Evolutionary conservation across 176 grass and related monocot genomes (phyloP).

Genomic region (Coix lacrymajobi): DNA sequence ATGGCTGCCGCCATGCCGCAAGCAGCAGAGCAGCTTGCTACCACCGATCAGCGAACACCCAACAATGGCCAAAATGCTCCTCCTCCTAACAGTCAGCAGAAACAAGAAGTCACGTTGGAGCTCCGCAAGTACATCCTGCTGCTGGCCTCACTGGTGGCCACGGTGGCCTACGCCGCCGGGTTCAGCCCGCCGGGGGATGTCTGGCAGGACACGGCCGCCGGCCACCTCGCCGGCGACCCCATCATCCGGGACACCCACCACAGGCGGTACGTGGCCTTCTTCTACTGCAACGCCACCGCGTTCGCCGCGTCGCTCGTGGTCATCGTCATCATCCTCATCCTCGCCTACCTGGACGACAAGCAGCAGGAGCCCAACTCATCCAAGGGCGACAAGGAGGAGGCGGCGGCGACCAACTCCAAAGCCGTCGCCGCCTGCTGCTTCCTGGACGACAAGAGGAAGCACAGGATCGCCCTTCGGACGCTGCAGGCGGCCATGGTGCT

Average conservation of each 20-base stretch:
- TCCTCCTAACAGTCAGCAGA: neutral
- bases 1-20: too few relatives aligned
- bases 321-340: neutral
- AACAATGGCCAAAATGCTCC: neutral
- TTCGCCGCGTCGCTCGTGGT: neutral
- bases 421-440: too few relatives aligned
- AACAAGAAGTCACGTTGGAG: neutral
- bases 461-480: neutral
- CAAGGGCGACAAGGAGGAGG: too few relatives aligned
- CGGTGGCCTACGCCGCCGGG: neutral
- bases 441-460: too few relatives aligned
- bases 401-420: too few relatives aligned
- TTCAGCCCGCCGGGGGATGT: neutral
- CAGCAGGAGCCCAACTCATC: too few relatives aligned
- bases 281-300: constrained; percentile 26
- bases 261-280: constrained; percentile 11
- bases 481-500: neutral
- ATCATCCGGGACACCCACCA: neutral
- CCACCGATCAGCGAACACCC: too few relatives aligned
- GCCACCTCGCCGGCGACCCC: neutral
- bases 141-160: neutral
- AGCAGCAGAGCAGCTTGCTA: too few relatives aligned
- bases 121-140: neutral
- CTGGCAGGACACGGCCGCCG: neutral
- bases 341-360: neutral